Conservation (phyloP, 1,139 yeast genomes). For the Pichia sp. region DNA sequence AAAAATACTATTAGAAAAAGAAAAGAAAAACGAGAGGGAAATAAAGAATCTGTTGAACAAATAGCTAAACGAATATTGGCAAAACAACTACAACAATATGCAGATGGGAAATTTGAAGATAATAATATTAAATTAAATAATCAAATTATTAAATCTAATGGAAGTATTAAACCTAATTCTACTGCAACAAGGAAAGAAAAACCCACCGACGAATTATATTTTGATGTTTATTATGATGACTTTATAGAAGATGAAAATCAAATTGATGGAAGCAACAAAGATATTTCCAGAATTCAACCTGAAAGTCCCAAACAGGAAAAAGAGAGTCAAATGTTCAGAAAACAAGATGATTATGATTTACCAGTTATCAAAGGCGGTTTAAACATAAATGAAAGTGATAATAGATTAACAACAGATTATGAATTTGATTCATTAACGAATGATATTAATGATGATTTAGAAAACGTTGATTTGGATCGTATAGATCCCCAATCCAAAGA, state of each 20-base stretch:
- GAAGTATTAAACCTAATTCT: slow-evolving; percentile 1
- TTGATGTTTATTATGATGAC: slow-evolving; percentile 29
- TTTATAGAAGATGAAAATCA: slow-evolving; percentile 18
- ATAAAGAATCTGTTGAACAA: slow-evolving; percentile 59
- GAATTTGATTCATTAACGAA: slow-evolving; percentile 59
- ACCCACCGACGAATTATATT: slow-evolving; percentile 12
- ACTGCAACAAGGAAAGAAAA: slow-evolving; percentile 5
- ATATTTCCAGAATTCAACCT: slow-evolving; percentile 12
- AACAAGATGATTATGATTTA: slow-evolving; percentile 76
- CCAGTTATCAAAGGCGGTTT: slow-evolving; percentile 52
- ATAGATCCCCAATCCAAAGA: slow-evolving; percentile 66
- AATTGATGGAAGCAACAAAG: not conserved
- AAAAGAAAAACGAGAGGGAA: slow-evolving; percentile 67
- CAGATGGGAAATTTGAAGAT: slow-evolving; percentile 30
- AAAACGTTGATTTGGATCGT: slow-evolving; percentile 61
- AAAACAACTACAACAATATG: slow-evolving; percentile 61
- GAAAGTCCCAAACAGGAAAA: slow-evolving; percentile 9
- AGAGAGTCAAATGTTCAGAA: slow-evolving; percentile 31
- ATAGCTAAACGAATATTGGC: slow-evolving; percentile 82
- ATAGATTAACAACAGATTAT: slow-evolving; percentile 66
- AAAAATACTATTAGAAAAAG: slow-evolving; percentile 66
- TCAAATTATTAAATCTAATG: not conserved
- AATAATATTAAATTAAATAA: slow-evolving; percentile 1
- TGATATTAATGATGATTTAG: slow-evolving; percentile 60
- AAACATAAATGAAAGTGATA: slow-evolving; percentile 44